Conservation (phyloP, 495 filamentous ascomycete species). For the Glutinoglossum americanum region DNA sequence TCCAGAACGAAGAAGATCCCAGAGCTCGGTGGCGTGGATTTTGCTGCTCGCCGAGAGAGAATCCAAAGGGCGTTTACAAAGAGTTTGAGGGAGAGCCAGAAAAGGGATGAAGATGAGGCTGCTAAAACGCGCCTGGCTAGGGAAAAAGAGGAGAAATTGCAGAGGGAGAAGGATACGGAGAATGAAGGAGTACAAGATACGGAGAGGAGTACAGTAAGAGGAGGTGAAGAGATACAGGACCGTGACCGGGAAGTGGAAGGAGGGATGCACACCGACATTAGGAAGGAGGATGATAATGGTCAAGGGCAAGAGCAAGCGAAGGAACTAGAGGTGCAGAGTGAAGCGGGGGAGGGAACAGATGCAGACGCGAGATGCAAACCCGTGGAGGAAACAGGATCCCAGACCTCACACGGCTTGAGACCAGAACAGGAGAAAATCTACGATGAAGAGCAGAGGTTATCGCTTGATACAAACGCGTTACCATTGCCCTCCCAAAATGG, state of each 20-base stretch:
- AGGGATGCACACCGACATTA: neutral
- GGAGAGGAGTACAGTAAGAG: neutral
- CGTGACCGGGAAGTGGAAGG: neutral
- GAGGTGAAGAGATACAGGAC: neutral
- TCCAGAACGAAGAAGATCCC: constrained; percentile 22
- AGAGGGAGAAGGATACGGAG: constrained; percentile 1
- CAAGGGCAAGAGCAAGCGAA: neutral
- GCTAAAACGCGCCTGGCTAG: constrained; percentile 18
- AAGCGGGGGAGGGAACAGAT: neutral
- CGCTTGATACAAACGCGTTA: constrained; percentile 6
- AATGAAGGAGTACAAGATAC: constrained; percentile 9
- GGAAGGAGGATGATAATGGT: neutral
- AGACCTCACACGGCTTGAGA: constrained; percentile 2
- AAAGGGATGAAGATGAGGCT: constrained; percentile 28
- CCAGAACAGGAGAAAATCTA: neutral
- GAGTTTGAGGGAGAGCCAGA: constrained; percentile 47
- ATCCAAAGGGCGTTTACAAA: constrained; percentile 67
- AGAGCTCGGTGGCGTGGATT: constrained; percentile 51
- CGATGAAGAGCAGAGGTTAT: neutral
- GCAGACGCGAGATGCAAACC: neutral
- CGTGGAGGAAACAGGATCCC: neutral
- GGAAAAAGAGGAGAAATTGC: constrained; percentile 15
- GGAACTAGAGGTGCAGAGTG: neutral
- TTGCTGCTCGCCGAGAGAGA: constrained; percentile 49
- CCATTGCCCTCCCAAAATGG: constrained; percentile 6